Conservation (phyloP, 805 yeast genomes). For the Zygotorulaspora florentina region DNA sequence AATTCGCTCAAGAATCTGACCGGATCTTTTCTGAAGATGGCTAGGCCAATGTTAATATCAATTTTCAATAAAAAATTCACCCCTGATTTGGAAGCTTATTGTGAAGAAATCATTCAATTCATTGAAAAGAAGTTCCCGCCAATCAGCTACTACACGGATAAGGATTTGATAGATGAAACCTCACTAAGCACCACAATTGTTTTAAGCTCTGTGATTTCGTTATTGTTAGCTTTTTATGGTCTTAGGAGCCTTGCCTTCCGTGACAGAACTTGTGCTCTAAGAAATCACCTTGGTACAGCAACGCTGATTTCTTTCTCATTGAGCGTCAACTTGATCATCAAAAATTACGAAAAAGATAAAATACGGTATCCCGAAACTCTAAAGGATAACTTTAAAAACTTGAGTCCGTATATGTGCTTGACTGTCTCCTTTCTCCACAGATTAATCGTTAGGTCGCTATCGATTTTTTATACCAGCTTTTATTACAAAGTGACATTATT, state of each 20-base stretch:
- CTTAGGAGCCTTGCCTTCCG: slow-evolving; percentile 10
- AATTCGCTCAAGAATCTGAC: slow-evolving; percentile 8
- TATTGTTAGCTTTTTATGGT: slow-evolving; percentile 10
- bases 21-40: slow-evolving; percentile 13
- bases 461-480: slow-evolving; percentile 11
- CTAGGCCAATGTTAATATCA: slow-evolving; percentile 14
- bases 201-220: neutral
- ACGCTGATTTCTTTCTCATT: slow-evolving; percentile 15
- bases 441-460: slow-evolving; percentile 8
- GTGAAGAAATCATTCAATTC: slow-evolving; percentile 3
- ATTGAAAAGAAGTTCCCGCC: slow-evolving; percentile 8
- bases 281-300: slow-evolving; percentile 5
- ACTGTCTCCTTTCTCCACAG: slow-evolving; percentile 6
- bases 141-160: slow-evolving; percentile 6
- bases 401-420: slow-evolving; percentile 21
- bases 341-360: slow-evolving; percentile 17
- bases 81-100: slow-evolving; percentile 11
- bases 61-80: slow-evolving; percentile 6
- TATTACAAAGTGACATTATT: slow-evolving; percentile 12
- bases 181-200: slow-evolving; percentile 1
- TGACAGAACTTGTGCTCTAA: slow-evolving; percentile 3
- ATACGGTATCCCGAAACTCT: slow-evolving; percentile 15
- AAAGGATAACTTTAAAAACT: neutral
- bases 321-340: slow-evolving; percentile 7
- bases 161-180: neutral